Percentiles rank a stretch among this genome's conserved stretches.
These are phyloP conservation scores for Coniochaeta ligniaria DNA, from an alignment of 2,329 filamentous ascomycete genomes.

Conservation along the genomic window DNA sequence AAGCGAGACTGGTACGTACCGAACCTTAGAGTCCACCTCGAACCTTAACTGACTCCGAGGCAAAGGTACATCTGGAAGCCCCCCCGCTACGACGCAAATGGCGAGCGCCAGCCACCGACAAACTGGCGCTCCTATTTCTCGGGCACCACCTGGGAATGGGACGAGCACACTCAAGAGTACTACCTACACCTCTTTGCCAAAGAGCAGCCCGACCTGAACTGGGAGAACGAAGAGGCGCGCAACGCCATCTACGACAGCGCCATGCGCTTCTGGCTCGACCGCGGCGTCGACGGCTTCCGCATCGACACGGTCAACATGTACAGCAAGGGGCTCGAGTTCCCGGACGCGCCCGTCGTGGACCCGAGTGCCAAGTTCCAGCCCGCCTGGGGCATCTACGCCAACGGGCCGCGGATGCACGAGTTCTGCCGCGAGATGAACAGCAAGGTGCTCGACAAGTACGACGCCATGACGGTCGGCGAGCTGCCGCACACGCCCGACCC, in stretches of 20 bases:
- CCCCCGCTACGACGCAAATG: conserved; percentile 26
- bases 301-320: conserved; percentile 71
- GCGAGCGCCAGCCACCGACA: conserved; percentile 30
- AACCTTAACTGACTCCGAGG: neutral
- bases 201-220: conserved; percentile 15
- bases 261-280: conserved; percentile 73
- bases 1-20: conserved; percentile 44
- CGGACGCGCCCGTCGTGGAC: conserved; percentile 48
- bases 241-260: conserved; percentile 60
- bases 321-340: conserved; percentile 50
- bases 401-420: conserved; percentile 62
- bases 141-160: conserved; percentile 36
- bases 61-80: conserved; percentile 36
- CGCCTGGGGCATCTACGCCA: conserved; percentile 49
- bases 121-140: conserved; percentile 26
- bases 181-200: conserved; percentile 68
- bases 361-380: conserved; percentile 39
- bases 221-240: conserved; percentile 60
- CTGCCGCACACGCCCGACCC: conserved; percentile 54
- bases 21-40: neutral
- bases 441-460: conserved; percentile 49
- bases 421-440: conserved; percentile 59
- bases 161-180: conserved; percentile 63
- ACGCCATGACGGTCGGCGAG: conserved; percentile 64
- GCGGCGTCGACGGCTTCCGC: conserved; percentile 67